phyloP scores from a whole-genome alignment of 768 basidiomycete species.

The Auricularia sp. region DNA sequence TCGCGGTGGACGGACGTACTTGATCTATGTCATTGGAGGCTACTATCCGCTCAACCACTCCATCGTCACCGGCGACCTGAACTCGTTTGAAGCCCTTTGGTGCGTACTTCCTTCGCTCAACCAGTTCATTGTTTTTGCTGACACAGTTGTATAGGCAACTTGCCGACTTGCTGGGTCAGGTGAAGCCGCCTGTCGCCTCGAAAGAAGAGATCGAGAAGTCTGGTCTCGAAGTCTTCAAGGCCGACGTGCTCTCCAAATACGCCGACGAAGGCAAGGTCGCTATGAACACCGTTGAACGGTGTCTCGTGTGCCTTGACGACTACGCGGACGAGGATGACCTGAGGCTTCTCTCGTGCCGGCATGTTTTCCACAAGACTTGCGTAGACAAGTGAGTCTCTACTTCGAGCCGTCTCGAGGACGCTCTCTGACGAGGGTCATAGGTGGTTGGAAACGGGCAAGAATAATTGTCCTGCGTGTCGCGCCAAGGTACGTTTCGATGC shows the following conservation, averaged over 20 bases:
- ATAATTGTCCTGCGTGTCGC: conserved; percentile 92
- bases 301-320: conserved; percentile 80
- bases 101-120: conserved; percentile 26
- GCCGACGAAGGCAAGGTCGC: conserved; percentile 56
- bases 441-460: conserved; percentile 77
- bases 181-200: conserved; percentile 71
- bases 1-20: conserved; percentile 47
- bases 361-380: conserved; percentile 83
- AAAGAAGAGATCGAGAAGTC: conserved; percentile 80
- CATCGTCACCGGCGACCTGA: conserved; percentile 69
- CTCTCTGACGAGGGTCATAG: conserved; percentile 18
- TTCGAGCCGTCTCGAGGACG: neutral
- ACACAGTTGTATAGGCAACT: conserved; percentile 46
- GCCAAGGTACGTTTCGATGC: conserved; percentile 14
- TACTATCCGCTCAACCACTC: conserved; percentile 87
- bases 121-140: neutral
- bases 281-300: conserved; percentile 74
- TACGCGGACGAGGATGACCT: conserved; percentile 71
- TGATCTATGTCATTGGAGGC: conserved; percentile 90
- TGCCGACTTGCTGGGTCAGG: conserved; percentile 72
- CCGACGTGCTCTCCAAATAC: conserved; percentile 35
- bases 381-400: conserved; percentile 41
- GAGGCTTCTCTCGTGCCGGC: conserved; percentile 70
- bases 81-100: conserved; percentile 74
- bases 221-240: conserved; percentile 66